Base-by-base conservation (phyloP, 2,329 filamentous ascomycete genomes). In the Zymoseptoria ardabiliae region DNA sequence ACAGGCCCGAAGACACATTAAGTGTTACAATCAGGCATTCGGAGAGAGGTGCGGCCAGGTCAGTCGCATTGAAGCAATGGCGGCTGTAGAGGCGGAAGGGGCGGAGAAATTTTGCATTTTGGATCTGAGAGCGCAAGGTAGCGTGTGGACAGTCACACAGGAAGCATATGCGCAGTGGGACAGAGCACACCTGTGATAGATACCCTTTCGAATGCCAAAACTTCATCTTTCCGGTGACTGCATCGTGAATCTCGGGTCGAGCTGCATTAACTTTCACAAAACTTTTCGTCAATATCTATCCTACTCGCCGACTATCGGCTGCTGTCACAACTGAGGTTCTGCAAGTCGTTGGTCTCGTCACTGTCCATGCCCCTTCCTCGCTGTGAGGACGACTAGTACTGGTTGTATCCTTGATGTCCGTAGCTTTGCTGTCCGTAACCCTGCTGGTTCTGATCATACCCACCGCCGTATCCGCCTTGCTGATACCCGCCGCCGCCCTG, bases 401-500 rank as follows among this genome's bases (percentile, higher is more conserved):
- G 35, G 35, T 45, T 45, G 35, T 45, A 45, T 13, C 35, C 35
- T 45, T n/a, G 13, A 2, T n/a, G 13, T 17, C 17, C 13, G 35
- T 45, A 45, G 13, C 35, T 13, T 17, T 45, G 35, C 35, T 45
- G 35, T 45, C 35, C 35, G 35, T 45, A 45, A 45, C 35, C 35
- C 35, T 45, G 35, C 53, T 62, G 60, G 28, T 65, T 64, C 49
- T 63, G 62, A 23, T 61, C 60, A 53, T 65, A 67, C 0, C 65
- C 62, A 50, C 59, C 61, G 10, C 62, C 61, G 21, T 60, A 41
- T 35, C 53, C 53, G 19, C 52, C 50, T 53, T 58, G 63, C 55
- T 63, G 58, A 45, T 66, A 65, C n/a, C 66, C 63, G 49, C 66
- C 63, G n/a, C 66, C 63, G 49, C 66, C 63, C 51, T 66, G 66